Conservation (phyloP, 2,329 filamentous ascomycete species). For the Paramyrothecium roridum region DNA sequence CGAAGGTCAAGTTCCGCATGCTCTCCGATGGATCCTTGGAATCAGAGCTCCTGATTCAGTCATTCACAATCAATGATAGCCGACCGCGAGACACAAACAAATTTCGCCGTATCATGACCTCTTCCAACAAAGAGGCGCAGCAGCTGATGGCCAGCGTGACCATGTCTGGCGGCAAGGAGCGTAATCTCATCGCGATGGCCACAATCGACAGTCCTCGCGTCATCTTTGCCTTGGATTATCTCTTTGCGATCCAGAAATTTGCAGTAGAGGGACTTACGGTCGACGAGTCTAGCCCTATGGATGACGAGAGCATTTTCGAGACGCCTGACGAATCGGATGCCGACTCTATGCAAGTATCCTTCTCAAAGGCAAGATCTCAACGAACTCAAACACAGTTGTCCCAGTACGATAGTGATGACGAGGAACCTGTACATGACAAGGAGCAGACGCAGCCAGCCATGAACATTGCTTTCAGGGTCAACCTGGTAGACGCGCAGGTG, state of each 20-base stretch:
- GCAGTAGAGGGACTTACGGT: constrained; percentile 64
- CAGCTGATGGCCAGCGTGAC: constrained; percentile 98
- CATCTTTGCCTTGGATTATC: constrained; percentile 93
- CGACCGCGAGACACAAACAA: constrained; percentile 89
- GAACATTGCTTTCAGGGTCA: constrained; percentile 83
- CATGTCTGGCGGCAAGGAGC: constrained; percentile 80
- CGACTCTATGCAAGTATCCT: constrained; percentile 52
- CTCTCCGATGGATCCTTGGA: constrained; percentile 88
- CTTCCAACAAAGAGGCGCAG: constrained; percentile 90
- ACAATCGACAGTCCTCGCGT: constrained; percentile 92
- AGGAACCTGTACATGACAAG: constrained; percentile 1
- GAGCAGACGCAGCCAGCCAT: constrained; percentile 41
- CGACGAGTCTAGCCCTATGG: constrained; percentile 53
- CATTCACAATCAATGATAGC: constrained; percentile 92
- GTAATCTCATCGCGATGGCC: constrained; percentile 82
- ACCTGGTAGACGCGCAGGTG: constrained; percentile 92
- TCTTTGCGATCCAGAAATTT: constrained; percentile 86
- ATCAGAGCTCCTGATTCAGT: constrained; percentile 87
- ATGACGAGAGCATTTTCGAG: constrained; percentile 53
- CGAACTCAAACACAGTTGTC: constrained; percentile 21
- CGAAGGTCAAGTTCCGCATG: constrained; percentile 87
- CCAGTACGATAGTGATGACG: constrained; percentile 15
- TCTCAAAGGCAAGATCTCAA: constrained; percentile 32
- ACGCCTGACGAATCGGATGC: constrained; percentile 57
- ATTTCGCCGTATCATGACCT: constrained; percentile 96